Evolutionary conservation across 1,139 yeast species (phyloP).

Genomic region (Protomyces arabidopsidicola): DNA sequence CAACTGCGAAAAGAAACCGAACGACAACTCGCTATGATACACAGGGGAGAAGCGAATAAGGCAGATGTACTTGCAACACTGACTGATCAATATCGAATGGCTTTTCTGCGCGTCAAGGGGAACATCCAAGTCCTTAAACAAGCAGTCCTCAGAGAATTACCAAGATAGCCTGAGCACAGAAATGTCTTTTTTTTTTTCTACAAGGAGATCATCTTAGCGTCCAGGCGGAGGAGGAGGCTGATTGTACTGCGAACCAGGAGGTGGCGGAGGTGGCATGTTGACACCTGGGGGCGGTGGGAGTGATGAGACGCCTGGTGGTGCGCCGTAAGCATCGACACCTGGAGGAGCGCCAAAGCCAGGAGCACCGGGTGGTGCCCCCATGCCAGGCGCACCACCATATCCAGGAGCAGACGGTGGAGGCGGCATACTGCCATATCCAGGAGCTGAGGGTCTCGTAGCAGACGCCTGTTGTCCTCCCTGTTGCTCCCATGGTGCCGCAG

Average conservation of each 20-base stretch:
- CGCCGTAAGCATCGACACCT: constrained; percentile 18
- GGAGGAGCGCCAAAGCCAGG: constrained; percentile 26
- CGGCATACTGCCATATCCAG: constrained; percentile 19
- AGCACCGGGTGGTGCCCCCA: constrained; percentile 24
- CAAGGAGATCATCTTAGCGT: not conserved
- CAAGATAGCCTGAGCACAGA: not conserved
- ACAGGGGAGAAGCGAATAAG: constrained; percentile 57
- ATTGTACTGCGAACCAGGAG: constrained; percentile 3
- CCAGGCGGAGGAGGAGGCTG: not conserved
- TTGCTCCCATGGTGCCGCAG: constrained; percentile 18
- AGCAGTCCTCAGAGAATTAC: constrained; percentile 16
- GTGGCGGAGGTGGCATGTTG: constrained; percentile 9
- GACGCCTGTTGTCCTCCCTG: constrained; percentile 11
- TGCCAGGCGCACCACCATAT: constrained; percentile 16
- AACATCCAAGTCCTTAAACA: constrained; percentile 16
- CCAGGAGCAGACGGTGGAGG: constrained; percentile 26
- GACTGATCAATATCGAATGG: constrained; percentile 55
- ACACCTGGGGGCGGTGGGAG: constrained; percentile 15
- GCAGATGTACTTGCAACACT: constrained; percentile 56
- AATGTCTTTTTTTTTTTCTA: not conserved
- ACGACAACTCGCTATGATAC: constrained; percentile 58
- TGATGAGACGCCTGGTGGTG: constrained; percentile 29
- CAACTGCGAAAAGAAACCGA: constrained; percentile 77
- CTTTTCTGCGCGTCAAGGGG: constrained; percentile 34
- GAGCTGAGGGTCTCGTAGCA: not conserved